Evolutionary conservation across 78 protist genomes (phyloP).

Genomic region (Dictyostelium discoideum): dicty_2.7 NC_007088.5:5576501-5577000

Average conservation of each 20-base stretch:
- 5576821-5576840: too few species aligned
- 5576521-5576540: background rate
- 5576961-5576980: too few species aligned
- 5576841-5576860: too few species aligned
- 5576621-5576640: background rate
- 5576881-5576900: too few species aligned
- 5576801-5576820: too few species aligned
- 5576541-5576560: background rate
- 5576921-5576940: too few species aligned
- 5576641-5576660: background rate
- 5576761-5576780: background rate
- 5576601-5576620: background rate
- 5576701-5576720: background rate
- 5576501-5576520: background rate
- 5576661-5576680: background rate
- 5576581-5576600: background rate
- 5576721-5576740: background rate
- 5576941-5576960: too few species aligned
- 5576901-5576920: too few species aligned
- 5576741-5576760: background rate
- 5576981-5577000: too few species aligned
- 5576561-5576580: background rate
- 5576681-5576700: background rate
- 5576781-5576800: too few species aligned
- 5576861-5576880: too few species aligned